Conservation (phyloP, 1,284 basidiomycete genomes). For the Ustilago curta region DNA sequence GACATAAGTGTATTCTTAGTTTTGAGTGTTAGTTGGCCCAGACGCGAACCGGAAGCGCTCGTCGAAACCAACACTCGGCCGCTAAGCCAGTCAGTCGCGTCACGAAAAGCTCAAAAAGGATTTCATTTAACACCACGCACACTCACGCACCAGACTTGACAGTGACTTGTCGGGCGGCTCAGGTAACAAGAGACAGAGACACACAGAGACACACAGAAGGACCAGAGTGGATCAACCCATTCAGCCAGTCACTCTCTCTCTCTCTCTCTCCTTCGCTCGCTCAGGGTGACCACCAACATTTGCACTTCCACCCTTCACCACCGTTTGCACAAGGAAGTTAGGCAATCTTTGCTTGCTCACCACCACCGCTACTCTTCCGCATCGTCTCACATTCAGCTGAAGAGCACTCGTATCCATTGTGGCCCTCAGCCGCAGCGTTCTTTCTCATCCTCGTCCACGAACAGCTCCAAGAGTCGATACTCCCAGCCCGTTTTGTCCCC, state of each 20-base stretch:
- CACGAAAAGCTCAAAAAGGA: conserved; percentile 24
- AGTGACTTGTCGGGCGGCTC: background rate
- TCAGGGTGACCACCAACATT: conserved; percentile 1
- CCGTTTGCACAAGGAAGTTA: background rate
- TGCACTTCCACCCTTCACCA: background rate
- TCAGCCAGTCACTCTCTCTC: background rate
- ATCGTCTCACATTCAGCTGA: background rate
- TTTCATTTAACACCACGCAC: conserved; percentile 42
- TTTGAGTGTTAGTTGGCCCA: background rate
- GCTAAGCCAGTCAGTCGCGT: conserved; percentile 35
- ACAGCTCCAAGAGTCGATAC: background rate
- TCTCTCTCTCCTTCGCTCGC: no score
- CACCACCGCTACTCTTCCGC: background rate
- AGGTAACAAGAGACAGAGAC: background rate
- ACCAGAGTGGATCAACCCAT: background rate
- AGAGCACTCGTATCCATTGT: background rate
- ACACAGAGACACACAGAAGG: background rate
- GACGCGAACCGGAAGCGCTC: background rate
- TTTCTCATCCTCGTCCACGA: background rate
- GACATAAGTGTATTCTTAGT: background rate
- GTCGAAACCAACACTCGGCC: conserved; percentile 35
- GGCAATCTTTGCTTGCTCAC: conserved; percentile 1
- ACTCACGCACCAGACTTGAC: background rate
- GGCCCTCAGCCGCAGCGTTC: background rate
- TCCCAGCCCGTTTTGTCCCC: background rate